Base-by-base conservation (phyloP, 2,329 filamentous ascomycete genomes). In the Tolypocladium nubicola region DNA sequence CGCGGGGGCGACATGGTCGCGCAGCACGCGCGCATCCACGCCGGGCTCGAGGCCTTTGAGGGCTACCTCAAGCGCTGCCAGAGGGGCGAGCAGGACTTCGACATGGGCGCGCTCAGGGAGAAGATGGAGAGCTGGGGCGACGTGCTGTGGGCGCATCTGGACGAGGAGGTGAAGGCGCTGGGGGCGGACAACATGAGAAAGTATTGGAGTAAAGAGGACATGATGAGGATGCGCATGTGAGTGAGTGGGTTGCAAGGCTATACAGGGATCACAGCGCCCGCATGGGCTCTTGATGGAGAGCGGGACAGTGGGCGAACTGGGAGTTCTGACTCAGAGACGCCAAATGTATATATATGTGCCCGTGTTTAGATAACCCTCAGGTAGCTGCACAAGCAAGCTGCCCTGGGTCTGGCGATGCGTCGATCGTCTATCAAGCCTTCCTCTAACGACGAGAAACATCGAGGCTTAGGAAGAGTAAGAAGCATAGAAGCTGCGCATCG, bases 131-230 rank as follows among this genome's bases (percentile, higher is more conserved):
- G 71, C 5, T 96, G 92, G 82, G 88, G 88, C 13, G 76, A 77
- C 11, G 88, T 96, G 61, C 70, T 96, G 53, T 93, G 90, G 88
- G 76, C 75, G 66, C 91, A 96, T 77, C 74, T 96, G 59, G 89
- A 94, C 65, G 86, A 92, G 64, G 91, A 96, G 77, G 90, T 96
- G 9, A 75, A 78, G 70, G 82, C 88, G 62, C 71, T 96, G 38
- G 83, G 86, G 2, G 90, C 90, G 50, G 88, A 94, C 70, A 95
- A 93, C 69, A 96, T 96, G 91, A 79, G 89, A 63, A 83, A 78
- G 71, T 91, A 88, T 71, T 96, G 89, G 89, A 87, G 78, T 0
- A 63, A 84, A 59, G 83, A 89, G 52, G 91, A 96, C 77, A 85
- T 96, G 71, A 76, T 72, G 69, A 72, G 74, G 55, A 79, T 94